phyloP scores from a whole-genome alignment of 1,284 basidiomycete species.

The Tylopilus orsonianus region DNA sequence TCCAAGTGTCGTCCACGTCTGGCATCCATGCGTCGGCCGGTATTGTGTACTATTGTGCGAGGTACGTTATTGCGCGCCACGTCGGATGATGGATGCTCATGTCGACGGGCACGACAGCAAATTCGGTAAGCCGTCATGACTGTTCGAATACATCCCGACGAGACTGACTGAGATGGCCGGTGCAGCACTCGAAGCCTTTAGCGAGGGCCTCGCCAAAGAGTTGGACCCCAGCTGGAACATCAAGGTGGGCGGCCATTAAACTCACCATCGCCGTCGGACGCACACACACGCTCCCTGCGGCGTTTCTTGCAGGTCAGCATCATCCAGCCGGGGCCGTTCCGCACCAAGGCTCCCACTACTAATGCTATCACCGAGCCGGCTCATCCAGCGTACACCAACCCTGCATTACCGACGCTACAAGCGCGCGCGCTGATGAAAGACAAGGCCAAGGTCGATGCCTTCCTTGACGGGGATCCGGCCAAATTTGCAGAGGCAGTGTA shows the following conservation, averaged over 20 bases:
- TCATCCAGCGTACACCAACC: constrained; percentile 23
- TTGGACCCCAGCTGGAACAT: constrained; percentile 26
- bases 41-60: constrained; percentile 20
- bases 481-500: constrained; percentile 20
- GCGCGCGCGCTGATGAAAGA: neutral
- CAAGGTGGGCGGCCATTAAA: constrained; percentile 11
- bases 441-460: neutral
- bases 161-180: neutral
- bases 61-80: constrained; percentile 3
- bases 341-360: constrained; percentile 7
- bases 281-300: neutral
- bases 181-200: constrained; percentile 23
- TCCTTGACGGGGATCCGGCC: constrained; percentile 20
- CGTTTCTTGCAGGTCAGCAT: constrained; percentile 21
- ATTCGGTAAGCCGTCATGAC: constrained; percentile 14
- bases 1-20: constrained; percentile 24
- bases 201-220: constrained; percentile 20
- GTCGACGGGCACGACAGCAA: constrained; percentile 16
- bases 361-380: constrained; percentile 2
- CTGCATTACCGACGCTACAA: constrained; percentile 4
- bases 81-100: neutral
- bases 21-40: constrained; percentile 9
- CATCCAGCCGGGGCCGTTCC: constrained; percentile 24
- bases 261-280: neutral
- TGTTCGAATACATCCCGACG: neutral